Percentiles rank a stretch among this genome's conserved stretches.
phyloP scores from a whole-genome alignment of 495 filamentous ascomycete genomes.

The Annulohypoxylon moriforme region DNA sequence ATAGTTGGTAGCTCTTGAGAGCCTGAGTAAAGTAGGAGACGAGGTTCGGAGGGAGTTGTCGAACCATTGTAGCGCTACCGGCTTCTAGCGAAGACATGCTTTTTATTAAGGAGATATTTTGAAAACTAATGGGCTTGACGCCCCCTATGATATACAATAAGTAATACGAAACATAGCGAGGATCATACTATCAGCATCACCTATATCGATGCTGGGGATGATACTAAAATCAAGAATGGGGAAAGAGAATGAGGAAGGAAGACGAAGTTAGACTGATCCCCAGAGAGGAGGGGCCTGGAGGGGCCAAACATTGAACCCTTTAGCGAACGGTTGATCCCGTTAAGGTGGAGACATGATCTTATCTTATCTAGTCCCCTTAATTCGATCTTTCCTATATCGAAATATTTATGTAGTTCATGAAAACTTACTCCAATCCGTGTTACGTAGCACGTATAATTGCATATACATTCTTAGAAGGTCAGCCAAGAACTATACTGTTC shows the following conservation, averaged over 20 bases:
- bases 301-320: neutral
- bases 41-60: slow-evolving; percentile 39
- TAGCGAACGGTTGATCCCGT: slow-evolving; percentile 23
- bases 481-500: neutral
- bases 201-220: slow-evolving; percentile 1
- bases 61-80: slow-evolving; percentile 34
- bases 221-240: neutral
- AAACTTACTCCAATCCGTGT: no score
- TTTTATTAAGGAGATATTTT: neutral
- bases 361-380: neutral
- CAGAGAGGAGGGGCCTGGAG: slow-evolving; percentile 11
- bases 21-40: slow-evolving; percentile 59
- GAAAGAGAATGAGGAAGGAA: neutral
- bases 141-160: neutral
- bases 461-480: neutral
- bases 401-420: neutral
- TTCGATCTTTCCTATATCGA: neutral
- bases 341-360: neutral
- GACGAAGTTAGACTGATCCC: neutral
- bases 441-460: neutral
- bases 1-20: slow-evolving; percentile 68
- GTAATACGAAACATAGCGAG: neutral
- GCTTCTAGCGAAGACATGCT: slow-evolving; percentile 18
- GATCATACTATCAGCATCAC: neutral
- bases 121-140: neutral